Percentiles rank a stretch among this genome's conserved stretches.
phyloP scores from a whole-genome alignment of 139 green algal genomes.

The Chlamydomonas eustigma region DNA sequence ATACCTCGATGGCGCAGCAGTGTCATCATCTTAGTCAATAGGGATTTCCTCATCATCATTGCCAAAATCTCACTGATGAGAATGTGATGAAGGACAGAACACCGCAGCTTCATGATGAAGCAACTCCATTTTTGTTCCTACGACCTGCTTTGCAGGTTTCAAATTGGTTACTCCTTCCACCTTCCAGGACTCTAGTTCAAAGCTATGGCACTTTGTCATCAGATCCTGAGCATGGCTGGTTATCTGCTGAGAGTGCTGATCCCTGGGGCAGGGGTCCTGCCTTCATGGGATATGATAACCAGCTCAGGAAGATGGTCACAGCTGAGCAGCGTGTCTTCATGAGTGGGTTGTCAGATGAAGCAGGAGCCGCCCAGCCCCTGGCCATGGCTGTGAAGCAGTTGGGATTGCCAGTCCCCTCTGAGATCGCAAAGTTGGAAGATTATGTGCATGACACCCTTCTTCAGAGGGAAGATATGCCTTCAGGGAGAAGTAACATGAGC shows the following conservation, averaged over 20 bases:
- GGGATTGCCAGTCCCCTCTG: background rate
- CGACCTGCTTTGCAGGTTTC: no score
- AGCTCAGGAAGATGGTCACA: background rate
- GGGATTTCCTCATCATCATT: no score
- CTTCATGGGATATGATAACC: conserved; percentile 21
- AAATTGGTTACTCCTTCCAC: background rate
- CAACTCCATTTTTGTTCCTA: no score
- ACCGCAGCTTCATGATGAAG: no score
- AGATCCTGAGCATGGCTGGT: background rate
- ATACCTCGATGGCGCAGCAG: no score
- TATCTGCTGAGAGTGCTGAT: background rate
- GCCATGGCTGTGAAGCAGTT: conserved; percentile 15
- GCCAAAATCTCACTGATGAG: no score
- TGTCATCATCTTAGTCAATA: no score
- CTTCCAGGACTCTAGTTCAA: background rate
- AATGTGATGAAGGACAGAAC: no score
- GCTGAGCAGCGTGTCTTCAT: conserved; percentile 8
- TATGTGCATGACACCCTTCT: conserved; percentile 20
- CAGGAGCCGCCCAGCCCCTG: conserved; percentile 12
- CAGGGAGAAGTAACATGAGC: no score
- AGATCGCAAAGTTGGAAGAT: conserved; percentile 16
- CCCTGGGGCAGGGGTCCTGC: conserved; percentile 8
- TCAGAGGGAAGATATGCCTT: background rate
- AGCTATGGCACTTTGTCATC: background rate
- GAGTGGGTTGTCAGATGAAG: conserved; percentile 14